A percentile compares a stretch with the other conserved stretches of the same genome.
Evolutionary conservation across 495 filamentous ascomycete species (phyloP).

Genomic region (Usnea hakonensis): DNA sequence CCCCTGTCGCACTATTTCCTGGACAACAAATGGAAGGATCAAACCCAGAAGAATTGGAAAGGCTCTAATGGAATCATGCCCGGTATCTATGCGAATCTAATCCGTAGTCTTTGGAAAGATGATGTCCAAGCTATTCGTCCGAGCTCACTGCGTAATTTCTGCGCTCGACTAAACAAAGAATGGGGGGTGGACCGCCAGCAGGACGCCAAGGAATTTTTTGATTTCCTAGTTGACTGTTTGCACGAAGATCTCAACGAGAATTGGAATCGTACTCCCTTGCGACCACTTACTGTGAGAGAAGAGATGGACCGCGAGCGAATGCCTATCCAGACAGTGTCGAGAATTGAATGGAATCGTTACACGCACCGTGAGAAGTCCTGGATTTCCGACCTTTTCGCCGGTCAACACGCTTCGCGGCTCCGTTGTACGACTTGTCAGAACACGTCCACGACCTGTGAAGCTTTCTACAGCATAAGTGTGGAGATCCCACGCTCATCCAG

Average conservation of each 20-base stretch:
- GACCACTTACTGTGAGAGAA: conserved; percentile 51
- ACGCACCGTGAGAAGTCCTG: conserved; percentile 60
- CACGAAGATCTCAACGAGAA: conserved; percentile 70
- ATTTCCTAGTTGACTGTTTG: conserved; percentile 60
- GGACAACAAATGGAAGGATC: conserved; percentile 47
- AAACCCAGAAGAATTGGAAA: conserved; percentile 57
- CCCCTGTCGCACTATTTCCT: conserved; percentile 63
- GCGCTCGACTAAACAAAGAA: conserved; percentile 47
- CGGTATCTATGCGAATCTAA: conserved; percentile 64
- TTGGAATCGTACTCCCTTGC: conserved; percentile 51
- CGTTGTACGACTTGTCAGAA: conserved; percentile 56
- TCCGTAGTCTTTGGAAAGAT: conserved; percentile 65
- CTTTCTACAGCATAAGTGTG: conserved; percentile 61
- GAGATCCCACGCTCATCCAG: conserved; percentile 51
- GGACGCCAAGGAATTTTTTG: conserved; percentile 72
- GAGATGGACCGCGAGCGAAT: conserved; percentile 57
- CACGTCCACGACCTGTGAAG: conserved; percentile 65
- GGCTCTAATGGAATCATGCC: conserved; percentile 71
- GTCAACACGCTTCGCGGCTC: conserved; percentile 59
- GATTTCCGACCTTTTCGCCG: conserved; percentile 62
- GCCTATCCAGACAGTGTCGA: conserved; percentile 51
- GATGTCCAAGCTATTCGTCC: conserved; percentile 55
- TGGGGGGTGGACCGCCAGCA: conserved; percentile 62
- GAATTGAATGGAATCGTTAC: conserved; percentile 61
- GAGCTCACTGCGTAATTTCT: conserved; percentile 48